These are phyloP conservation scores for Starmera amethionina DNA, from an alignment of 805 yeast genomes.

Conservation along the genomic window DNA sequence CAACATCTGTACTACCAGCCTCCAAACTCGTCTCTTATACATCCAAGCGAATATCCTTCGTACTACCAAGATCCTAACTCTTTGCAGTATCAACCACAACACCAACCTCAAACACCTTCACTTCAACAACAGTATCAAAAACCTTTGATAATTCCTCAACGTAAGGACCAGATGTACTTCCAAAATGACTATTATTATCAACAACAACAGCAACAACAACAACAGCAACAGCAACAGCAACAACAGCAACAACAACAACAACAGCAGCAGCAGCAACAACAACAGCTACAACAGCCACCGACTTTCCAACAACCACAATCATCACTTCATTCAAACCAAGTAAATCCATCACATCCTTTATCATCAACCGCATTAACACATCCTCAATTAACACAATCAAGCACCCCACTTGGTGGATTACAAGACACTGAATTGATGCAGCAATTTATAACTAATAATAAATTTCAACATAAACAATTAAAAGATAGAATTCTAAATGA, in stretches of 20 bases:
- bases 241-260: slow-evolving; percentile 4
- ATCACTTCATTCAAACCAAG: not conserved
- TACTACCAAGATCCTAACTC: not conserved
- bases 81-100: slow-evolving; percentile 2
- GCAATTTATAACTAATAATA: not conserved
- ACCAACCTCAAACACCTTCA: slow-evolving; percentile 2
- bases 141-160: not conserved
- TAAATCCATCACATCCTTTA: not conserved
- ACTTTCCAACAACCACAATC: slow-evolving; percentile 2
- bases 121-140: slow-evolving; percentile 2
- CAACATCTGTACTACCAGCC: not conserved
- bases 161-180: not conserved
- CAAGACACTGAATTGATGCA: not conserved
- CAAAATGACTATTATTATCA: not conserved
- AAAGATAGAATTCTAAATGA: slow-evolving; percentile 10
- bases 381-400: not conserved
- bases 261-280: slow-evolving; percentile 5
- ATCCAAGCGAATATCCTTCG: not conserved
- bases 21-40: not conserved
- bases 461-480: slow-evolving; percentile 13
- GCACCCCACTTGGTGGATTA: not conserved
- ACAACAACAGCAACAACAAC: not conserved
- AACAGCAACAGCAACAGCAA: slow-evolving; percentile 1
- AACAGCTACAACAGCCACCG: slow-evolving; percentile 3
- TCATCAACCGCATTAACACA: not conserved